These are phyloP conservation scores for Pulicaria dysenterica DNA, from an alignment of 129 eudicot genomes.

Conservation along the genomic window DNA sequence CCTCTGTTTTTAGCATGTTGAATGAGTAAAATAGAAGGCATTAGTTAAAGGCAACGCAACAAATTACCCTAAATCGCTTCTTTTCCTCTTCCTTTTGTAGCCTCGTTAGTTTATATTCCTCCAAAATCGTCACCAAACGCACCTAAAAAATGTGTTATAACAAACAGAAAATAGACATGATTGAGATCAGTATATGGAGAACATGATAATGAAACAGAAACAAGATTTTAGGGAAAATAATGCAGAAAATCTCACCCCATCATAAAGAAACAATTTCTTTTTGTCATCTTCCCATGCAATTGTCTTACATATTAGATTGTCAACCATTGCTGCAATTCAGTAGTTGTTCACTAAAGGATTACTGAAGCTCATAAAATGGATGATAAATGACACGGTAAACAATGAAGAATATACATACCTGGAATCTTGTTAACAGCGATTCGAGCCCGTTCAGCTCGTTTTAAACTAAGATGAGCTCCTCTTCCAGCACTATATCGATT, in stretches of 20 bases:
- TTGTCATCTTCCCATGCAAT: constrained; percentile 73
- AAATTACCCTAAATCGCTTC: constrained; percentile 67
- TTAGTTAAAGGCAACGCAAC: not conserved
- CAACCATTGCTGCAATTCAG: constrained; percentile 62
- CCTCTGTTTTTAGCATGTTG: not conserved
- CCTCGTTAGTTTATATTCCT: constrained; percentile 80
- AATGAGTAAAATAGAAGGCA: not conserved
- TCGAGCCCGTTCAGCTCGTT: constrained; percentile 94
- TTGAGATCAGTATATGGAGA: not conserved
- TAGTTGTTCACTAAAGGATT: constrained; percentile 17
- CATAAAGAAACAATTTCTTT: constrained; percentile 69
- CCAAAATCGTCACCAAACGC: constrained; percentile 78
- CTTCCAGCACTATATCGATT: constrained; percentile 87
- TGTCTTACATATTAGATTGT: constrained; percentile 69
- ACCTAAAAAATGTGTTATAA: constrained; percentile 42
- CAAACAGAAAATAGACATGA: not conserved
- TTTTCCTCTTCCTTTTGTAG: constrained; percentile 80
- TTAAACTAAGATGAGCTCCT: constrained; percentile 81
- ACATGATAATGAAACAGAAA: constrained; percentile 11
- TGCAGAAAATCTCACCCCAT: constrained; percentile 60
- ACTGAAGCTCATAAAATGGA: not conserved
- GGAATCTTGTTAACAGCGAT: constrained; percentile 82
- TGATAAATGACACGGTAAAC: constrained; percentile 9
- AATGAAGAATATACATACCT: constrained; percentile 41
- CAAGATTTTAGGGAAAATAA: not conserved